Percentiles rank a stretch among this genome's conserved stretches.
These are phyloP conservation scores for Dunaliella primolecta DNA, from an alignment of 139 green algal species.

Conservation along the genomic window DNA sequence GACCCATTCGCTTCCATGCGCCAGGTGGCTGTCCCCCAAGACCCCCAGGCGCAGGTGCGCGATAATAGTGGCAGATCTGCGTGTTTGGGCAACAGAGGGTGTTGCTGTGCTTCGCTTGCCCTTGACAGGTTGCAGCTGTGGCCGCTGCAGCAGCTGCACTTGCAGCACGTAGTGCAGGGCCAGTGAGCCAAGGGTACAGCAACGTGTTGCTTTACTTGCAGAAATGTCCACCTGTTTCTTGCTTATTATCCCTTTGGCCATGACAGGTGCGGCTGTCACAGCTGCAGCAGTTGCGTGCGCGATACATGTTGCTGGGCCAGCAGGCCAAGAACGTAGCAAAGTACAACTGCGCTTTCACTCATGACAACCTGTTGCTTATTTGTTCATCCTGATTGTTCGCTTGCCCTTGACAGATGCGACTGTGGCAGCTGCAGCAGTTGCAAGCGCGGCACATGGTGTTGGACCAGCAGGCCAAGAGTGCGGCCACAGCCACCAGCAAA, in stretches of 20 bases:
- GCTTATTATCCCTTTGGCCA: too few species aligned
- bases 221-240: too few species aligned
- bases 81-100: not conserved
- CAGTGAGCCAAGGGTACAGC: slow-evolving; percentile 68
- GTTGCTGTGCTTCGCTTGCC: not conserved
- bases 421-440: slow-evolving; percentile 82
- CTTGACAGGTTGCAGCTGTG: slow-evolving; percentile 53
- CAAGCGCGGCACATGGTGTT: slow-evolving; percentile 70
- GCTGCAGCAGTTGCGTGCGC: slow-evolving; percentile 74
- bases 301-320: slow-evolving; percentile 77
- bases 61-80: not conserved
- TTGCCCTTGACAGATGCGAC: too few species aligned
- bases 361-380: too few species aligned
- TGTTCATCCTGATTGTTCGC: too few species aligned
- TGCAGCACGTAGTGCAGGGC: slow-evolving; percentile 72
- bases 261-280: slow-evolving; percentile 56
- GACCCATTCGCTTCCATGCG: slow-evolving; percentile 23
- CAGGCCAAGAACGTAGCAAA: slow-evolving; percentile 63
- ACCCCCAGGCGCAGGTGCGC: slow-evolving; percentile 9
- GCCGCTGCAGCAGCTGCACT: slow-evolving; percentile 77
- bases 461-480: slow-evolving; percentile 74
- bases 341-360: too few species aligned
- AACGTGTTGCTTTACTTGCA: too few species aligned
- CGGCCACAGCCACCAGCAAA: slow-evolving; percentile 63
- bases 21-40: not conserved